Percentiles rank a stretch among this genome's conserved stretches.
phyloP scores from a whole-genome alignment of 78 protist species.

The Dictyostelium capitatum region DNA sequence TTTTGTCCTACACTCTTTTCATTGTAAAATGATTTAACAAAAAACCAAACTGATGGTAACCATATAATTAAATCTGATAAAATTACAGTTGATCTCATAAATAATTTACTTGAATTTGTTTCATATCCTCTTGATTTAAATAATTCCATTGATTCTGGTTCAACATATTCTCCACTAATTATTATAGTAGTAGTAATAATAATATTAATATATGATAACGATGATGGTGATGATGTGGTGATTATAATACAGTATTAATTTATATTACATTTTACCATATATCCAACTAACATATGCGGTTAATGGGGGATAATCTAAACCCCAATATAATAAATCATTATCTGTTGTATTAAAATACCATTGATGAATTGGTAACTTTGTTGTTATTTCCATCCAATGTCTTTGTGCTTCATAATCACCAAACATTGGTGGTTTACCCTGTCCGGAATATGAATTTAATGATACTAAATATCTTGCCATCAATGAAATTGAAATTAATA shows the following conservation, averaged over 20 bases:
- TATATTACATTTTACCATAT: constrained; percentile 86
- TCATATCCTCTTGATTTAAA: constrained; percentile 95
- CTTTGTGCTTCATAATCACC: constrained; percentile 99
- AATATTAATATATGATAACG: neutral
- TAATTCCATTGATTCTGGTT: constrained; percentile 89
- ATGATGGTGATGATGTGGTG: neutral
- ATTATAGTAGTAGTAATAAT: neutral
- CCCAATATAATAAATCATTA: constrained; percentile 98
- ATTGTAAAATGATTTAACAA: constrained; percentile 24
- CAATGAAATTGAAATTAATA: constrained; percentile 5
- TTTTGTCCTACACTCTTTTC: neutral
- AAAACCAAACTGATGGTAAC: constrained; percentile 84
- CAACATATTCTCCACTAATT: constrained; percentile 58
- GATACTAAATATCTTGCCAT: constrained; percentile 40
- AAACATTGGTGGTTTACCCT: constrained; percentile 92
- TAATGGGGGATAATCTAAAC: constrained; percentile 99
- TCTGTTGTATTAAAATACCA: constrained; percentile 92
- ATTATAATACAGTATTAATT: too few species aligned
- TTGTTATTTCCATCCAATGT: constrained; percentile 99
- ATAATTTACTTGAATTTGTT: constrained; percentile 32
- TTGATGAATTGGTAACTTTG: constrained; percentile 74
- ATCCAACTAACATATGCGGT: constrained; percentile 94
- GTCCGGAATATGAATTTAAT: constrained; percentile 44
- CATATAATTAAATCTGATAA: constrained; percentile 89
- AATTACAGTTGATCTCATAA: constrained; percentile 94